Evolutionary conservation across 2,329 filamentous ascomycete genomes (phyloP), one percentile per base, ranked within the genome.

Genomic region (Beauveria brongniartii): DNA sequence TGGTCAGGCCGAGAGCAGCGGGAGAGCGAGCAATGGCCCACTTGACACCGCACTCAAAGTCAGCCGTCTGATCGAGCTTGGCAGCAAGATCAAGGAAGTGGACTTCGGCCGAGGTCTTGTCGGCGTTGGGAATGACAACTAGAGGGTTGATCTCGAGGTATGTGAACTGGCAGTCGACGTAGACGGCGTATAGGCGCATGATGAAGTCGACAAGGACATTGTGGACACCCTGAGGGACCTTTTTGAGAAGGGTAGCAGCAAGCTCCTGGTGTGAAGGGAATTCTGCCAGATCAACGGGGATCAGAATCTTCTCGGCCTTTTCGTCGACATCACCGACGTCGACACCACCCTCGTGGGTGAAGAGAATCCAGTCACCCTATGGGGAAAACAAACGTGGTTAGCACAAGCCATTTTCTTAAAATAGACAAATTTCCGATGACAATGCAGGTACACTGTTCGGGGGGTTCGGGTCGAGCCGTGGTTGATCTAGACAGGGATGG

Each of bases 61-160:
- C 94, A 69, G 94, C 94, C 65, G 94, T 99, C 82, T 99, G 94
- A 77, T 99, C 94, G 65, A 99, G 83, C 87, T 99, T 99, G 75
- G 94, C 94, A 70, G 94, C 94, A 74, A 99, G 84, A 81, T 99
- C 94, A 69, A 99, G 86, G 87, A 99, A 99, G 85, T 97, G 86
- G 59, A 99, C 94, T 47, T 92, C 89, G 62, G 94, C 94, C 62
- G 92, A 96, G 68, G 93, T 97, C 73, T 85, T 89, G 70, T 92
- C 87, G 67, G 85, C 88, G 77, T 97, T 97, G 76, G 94, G 94
- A 71, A 99, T 93, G 74, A 97, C 94, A 64, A 99, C 94, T 66
- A 99, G 82, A 69, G 94, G 94, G 87, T 99, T 99, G 84, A 99
- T 99, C 80, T 99, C 94, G 70, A 99, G 91, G 82, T 99, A 99